A percentile compares a stretch with the other conserved stretches of the same genome.
Conservation (phyloP, 2,329 filamentous ascomycete species). For the Rugonectria rugulosa region DNA sequence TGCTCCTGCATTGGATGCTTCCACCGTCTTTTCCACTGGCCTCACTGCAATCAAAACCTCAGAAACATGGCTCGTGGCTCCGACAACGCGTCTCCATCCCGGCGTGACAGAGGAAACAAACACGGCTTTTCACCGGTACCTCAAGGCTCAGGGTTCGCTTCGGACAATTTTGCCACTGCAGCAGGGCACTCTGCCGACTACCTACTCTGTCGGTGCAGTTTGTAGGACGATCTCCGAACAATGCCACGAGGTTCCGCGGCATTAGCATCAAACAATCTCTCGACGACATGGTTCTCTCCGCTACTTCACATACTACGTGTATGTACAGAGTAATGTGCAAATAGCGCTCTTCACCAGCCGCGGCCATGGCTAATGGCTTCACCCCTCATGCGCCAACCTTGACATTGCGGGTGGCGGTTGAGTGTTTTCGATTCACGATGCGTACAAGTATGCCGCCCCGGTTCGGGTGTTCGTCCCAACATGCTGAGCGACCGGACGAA, state of each 20-base stretch:
- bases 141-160: slow-evolving; percentile 9
- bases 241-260: too few species aligned
- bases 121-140: slow-evolving; percentile 10
- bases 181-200: slow-evolving; percentile 6
- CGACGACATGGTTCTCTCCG: background rate
- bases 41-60: background rate
- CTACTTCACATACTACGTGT: background rate
- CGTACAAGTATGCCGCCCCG: background rate
- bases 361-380: background rate
- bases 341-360: background rate
- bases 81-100: background rate
- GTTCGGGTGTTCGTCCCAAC: slow-evolving; percentile 18
- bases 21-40: slow-evolving; percentile 17
- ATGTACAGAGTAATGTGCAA: background rate
- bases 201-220: too few species aligned
- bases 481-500: slow-evolving; percentile 1
- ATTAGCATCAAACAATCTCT: background rate
- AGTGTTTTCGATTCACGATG: background rate
- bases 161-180: slow-evolving; percentile 10
- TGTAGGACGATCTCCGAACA: too few species aligned
- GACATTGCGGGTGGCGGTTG: background rate
- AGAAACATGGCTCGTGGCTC: background rate
- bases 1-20: slow-evolving; percentile 26
- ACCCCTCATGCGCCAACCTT: background rate
- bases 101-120: slow-evolving; percentile 11